Percentiles rank a stretch among this genome's conserved stretches.
Evolutionary conservation across 2,329 filamentous ascomycete species (phyloP).

Genomic region (Chrysoporthe austroafricana): DNA sequence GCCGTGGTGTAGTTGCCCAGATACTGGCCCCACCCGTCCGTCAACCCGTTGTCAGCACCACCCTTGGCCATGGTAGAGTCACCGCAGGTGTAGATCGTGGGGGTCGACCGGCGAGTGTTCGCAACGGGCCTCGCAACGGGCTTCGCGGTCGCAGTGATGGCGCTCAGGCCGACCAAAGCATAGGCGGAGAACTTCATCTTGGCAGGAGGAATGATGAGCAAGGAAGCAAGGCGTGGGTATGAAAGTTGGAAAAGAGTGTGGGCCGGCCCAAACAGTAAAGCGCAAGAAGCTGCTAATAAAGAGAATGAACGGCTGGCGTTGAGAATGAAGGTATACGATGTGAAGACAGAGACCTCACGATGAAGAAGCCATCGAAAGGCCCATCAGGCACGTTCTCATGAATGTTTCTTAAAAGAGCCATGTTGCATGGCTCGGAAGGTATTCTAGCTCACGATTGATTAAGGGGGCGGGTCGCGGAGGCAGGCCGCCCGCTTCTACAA

Average conservation of each 20-base stretch:
- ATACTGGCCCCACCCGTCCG: conserved; percentile 64
- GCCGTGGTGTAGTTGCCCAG: conserved; percentile 50
- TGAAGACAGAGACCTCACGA: neutral
- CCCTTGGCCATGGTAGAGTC: conserved; percentile 58
- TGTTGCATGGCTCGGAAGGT: neutral
- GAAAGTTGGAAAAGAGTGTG: conserved; percentile 7
- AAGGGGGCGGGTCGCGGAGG: conserved; percentile 13
- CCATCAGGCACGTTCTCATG: neutral
- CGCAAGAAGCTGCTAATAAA: neutral
- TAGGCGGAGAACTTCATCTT: conserved; percentile 27
- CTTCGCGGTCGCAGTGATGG: conserved; percentile 28
- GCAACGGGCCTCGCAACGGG: conserved; percentile 28
- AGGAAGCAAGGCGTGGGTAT: neutral
- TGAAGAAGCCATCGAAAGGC: neutral
- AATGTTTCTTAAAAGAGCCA: neutral
- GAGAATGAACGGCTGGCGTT: conserved; percentile 15
- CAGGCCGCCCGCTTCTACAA: neutral
- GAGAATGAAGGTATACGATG: neutral
- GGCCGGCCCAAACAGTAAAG: conserved; percentile 18
- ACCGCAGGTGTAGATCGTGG: conserved; percentile 55
- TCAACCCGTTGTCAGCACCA: conserved; percentile 42
- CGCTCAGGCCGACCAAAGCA: conserved; percentile 18
- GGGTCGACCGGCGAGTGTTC: conserved; percentile 33
- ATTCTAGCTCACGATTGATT: neutral
- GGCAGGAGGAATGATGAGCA: neutral